Evolutionary conservation across 2,329 filamentous ascomycete genomes (phyloP), one percentile per base, ranked within the genome.

Genomic region (Colletotrichum tanaceti): DNA sequence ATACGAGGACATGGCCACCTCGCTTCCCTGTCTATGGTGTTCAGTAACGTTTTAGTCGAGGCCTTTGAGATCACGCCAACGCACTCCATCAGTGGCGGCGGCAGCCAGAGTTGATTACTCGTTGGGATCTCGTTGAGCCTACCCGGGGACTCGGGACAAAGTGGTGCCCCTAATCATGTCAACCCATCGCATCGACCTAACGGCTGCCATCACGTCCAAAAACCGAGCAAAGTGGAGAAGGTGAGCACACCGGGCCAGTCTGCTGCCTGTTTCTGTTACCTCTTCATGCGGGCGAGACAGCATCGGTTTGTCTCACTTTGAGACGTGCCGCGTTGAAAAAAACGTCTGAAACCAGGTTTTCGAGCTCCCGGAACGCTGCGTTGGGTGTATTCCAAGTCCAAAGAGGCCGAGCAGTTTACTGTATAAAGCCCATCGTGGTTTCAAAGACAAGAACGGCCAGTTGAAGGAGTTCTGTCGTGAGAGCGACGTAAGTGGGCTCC

Each of bases 201-300:
- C 74, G 35, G 75, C 71, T 22, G 63, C 74, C 68, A 69, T 77
- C 55, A 76, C 73, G n/a, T 72, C 73, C 24, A 75, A 75, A 59
- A 75, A 59, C 70, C 75, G 14, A 74, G 73, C 47, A 75, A 75
- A 63, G 59, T 61, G n/a, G 49, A 71, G 43, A 66, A 71, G 24
- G 73, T 72, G 67, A 65, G 72, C 18, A n/a, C n/a, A 28, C 44
- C 20, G 32, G 14, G 24, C 11, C 10, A 43, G 20, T 32, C 22
- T 57, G 38, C 32, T 55, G 55, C 38, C 32, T 47, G 32, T 28
- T 18, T 44, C 44, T 39, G 60, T 53, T 14, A n/a, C 55, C 58
- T 54, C 49, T n/a, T 22, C 41, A n/a, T 43, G 50, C 55, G 16
- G 57, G 43, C 44, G 20, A 54, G 10, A 7, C 44, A 35, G 16